Conservation (phyloP, 768 basidiomycete genomes). For the Sporobolomyces phaffii region DNA sequence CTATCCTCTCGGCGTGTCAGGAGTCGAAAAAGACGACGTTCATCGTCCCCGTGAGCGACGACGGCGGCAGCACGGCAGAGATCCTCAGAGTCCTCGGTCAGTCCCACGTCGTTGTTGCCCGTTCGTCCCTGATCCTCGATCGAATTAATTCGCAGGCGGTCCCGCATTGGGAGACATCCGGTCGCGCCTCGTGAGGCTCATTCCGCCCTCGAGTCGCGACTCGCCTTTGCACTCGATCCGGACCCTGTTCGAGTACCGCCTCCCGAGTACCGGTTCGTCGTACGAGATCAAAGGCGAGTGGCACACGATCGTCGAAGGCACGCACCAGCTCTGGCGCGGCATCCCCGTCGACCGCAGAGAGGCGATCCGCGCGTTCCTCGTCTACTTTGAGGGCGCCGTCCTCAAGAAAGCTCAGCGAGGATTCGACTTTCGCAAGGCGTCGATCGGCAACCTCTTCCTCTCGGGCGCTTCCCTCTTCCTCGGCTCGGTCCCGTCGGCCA, state of each 20-base stretch:
- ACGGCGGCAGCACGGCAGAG: conserved; percentile 30
- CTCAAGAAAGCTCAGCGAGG: conserved; percentile 45
- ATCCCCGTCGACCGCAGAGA: conserved; percentile 49
- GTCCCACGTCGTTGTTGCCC: neutral
- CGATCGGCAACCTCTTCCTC: conserved; percentile 59
- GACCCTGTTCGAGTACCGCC: conserved; percentile 68
- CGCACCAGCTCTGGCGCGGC: conserved; percentile 68
- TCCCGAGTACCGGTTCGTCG: conserved; percentile 62
- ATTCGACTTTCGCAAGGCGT: conserved; percentile 84
- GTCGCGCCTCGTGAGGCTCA: conserved; percentile 34
- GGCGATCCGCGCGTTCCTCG: conserved; percentile 68
- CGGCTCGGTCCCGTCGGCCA: conserved; percentile 83
- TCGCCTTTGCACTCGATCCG: conserved; percentile 60
- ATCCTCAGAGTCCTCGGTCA: conserved; percentile 26
- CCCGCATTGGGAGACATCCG: conserved; percentile 35
- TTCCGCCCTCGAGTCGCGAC: neutral
- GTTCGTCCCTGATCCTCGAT: too few relatives aligned
- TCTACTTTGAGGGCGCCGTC: conserved; percentile 82
- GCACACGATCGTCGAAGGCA: conserved; percentile 67
- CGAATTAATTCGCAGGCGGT: conserved; percentile 21
- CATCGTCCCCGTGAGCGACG: conserved; percentile 31
- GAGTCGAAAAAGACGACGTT: neutral
- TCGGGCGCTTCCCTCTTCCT: conserved; percentile 85
- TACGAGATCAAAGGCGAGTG: conserved; percentile 79
- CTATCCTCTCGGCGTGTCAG: conserved; percentile 13